Evolutionary conservation across 352 stramenopile species (phyloP), one percentile per base, ranked within the genome.

Genomic region (Lagenidium giganteum): DNA sequence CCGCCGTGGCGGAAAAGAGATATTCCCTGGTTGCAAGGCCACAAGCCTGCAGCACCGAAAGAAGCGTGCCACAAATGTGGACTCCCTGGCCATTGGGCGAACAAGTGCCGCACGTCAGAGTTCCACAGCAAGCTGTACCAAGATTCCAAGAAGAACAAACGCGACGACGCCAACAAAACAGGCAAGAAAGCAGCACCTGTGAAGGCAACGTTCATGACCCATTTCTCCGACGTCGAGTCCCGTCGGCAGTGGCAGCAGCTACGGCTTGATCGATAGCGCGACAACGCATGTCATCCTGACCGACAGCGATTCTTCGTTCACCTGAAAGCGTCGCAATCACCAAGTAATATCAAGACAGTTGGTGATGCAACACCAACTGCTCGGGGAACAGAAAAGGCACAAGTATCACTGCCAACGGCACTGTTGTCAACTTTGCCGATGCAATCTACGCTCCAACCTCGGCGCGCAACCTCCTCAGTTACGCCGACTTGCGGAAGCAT

Each of bases 51-150:
- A n/a, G n/a, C n/a, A n/a, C n/a, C n/a, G 11, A 8, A 18, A 12
- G 8, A 13, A 6, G 17, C 7, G 28, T 53, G 45, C 13, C 11
- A 16, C 16, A 47, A 47, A 20, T 54, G 37, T 36, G 47, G 47
- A 13, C 27, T 54, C 4, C 3, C 2, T 37, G 37, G 37, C 5
- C 47, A 54, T 18, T 42, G 36, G 37, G 36, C 29, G 3, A 36
- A 8, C 0, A 42, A 35, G 16, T 54, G 47, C 18, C 18, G 16
- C 1, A 42, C 47, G 5, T 30, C 29, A 8, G 23, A 18, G 13
- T 47, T 54, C n/a, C 37, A 54, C 20, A 35, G 36, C 37, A 47
- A 47, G 29, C 31, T 54, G 12, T 47, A 37, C 25, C 47, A 54
- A 8, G 20, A 41, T n/a, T n/a, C n/a, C n/a, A n/a, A n/a, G n/a